A percentile compares a stretch with the other conserved stretches of the same genome.
phyloP scores from a whole-genome alignment of 257 asterid genomes.

The Solanum sejunctum region DNA sequence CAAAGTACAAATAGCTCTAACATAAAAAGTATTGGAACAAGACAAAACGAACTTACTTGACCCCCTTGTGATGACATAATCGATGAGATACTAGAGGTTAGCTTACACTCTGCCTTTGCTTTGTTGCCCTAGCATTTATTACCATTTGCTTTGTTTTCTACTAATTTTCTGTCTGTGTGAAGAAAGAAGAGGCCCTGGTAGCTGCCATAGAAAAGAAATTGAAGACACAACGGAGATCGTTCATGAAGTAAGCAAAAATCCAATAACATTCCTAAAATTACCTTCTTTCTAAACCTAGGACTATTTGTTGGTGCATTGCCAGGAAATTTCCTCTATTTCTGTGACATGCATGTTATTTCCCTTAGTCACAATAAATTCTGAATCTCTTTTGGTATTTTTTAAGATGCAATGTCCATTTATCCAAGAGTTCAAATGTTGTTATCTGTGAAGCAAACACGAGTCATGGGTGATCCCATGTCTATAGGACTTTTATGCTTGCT shows the following conservation, averaged over 20 bases:
- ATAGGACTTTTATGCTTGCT: not conserved
- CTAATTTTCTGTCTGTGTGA: not conserved
- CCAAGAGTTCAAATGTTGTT: not conserved
- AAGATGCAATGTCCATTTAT: not conserved
- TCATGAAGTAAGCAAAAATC: conserved; percentile 54
- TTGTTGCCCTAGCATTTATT: not conserved
- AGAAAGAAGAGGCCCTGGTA: conserved; percentile 94
- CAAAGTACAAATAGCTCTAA: conserved; percentile 23
- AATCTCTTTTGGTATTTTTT: not conserved
- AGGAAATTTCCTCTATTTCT: not conserved
- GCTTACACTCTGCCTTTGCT: not conserved
- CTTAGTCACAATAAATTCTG: not conserved
- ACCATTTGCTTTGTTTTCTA: not conserved
- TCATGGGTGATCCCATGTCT: not conserved
- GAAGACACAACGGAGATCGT: conserved; percentile 97
- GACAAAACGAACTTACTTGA: conserved; percentile 36
- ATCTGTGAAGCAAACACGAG: not conserved
- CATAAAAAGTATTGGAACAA: conserved; percentile 23
- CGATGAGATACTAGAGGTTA: conserved; percentile 86
- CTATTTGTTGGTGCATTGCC: not conserved
- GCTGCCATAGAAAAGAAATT: conserved; percentile 92
- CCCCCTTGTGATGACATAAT: conserved; percentile 52
- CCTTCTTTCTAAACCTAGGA: not conserved
- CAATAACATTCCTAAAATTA: not conserved
- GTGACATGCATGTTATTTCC: not conserved